Base-by-base conservation (phyloP, 2,329 filamentous ascomycete genomes). In the Diaporthe citrichinensis region DNA sequence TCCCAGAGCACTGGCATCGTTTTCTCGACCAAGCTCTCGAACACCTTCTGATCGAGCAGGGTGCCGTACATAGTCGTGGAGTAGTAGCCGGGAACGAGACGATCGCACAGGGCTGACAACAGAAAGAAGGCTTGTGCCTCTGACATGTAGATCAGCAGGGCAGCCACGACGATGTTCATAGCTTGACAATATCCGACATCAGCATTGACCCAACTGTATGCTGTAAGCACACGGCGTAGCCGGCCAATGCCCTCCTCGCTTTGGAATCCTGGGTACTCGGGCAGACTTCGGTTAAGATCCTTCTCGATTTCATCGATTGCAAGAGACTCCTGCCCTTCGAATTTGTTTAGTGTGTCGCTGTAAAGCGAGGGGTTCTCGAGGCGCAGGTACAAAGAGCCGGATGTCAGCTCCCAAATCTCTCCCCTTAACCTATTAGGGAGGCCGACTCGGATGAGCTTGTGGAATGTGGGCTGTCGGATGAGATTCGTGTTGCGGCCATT, bases 231-330 rank as follows among this genome's bases (percentile, higher is more conserved):
- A 75, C 96, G 91, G 76, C 97, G 92, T 77, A 99, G 88, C 28
- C 97, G 91, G 59, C 93, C 95, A 78, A 99, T 99, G 23, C 97
- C 97, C 81, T 98, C 96, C 83, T 98, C 94, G 81, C 94, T 98
- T 85, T 99, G 97, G 82, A 98, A 99, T 0, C 97, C 97, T 25
- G 97, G 95, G 83, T 99, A 99, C 84, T 99, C 97, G 1, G 97
- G 97, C 79, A 99, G 86, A 88, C 96, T 98, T 79, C 97, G 92
- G 84, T 99, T 99, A 68, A 99, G 86, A 82, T 99, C 97, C 84
- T 99, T 99, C 83, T 99, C 97, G 78, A 99, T 99, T 87, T 99
- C 97, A 83, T 99, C 97, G 79, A 98, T 98, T 59, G 97, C 97
- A 76, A 99, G 89, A 15, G 96, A 98, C 79, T 97, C 94, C 81